These are phyloP conservation scores for Saturnispora halmiae DNA, from an alignment of 805 yeast species.

Conservation along the genomic window DNA sequence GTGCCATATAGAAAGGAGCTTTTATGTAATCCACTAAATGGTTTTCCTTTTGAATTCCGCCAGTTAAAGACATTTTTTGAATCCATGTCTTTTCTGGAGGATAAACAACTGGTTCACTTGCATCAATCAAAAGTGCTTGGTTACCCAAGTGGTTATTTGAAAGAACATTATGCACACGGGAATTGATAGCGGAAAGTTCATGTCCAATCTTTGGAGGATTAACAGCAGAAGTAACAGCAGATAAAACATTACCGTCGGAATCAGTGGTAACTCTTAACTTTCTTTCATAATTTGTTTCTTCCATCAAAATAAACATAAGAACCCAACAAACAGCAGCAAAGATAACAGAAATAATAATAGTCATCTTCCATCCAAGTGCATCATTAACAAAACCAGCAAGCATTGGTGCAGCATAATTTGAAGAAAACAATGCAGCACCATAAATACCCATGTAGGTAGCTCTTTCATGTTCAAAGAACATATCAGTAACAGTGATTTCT, in stretches of 20 bases:
- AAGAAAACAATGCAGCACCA: slow-evolving; percentile 43
- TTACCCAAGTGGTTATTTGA: slow-evolving; percentile 25
- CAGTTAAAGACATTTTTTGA: slow-evolving; percentile 36
- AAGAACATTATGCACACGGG: slow-evolving; percentile 14
- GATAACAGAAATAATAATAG: slow-evolving; percentile 40
- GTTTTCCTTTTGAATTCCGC: slow-evolving; percentile 28
- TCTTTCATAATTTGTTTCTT: slow-evolving; percentile 44
- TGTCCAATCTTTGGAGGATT: slow-evolving; percentile 1
- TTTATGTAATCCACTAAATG: slow-evolving; percentile 23
- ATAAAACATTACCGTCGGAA: slow-evolving; percentile 17
- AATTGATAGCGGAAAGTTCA: slow-evolving; percentile 9
- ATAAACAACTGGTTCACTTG: slow-evolving; percentile 16
- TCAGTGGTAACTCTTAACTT: slow-evolving; percentile 21
- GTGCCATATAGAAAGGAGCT: slow-evolving; percentile 35
- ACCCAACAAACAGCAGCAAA: slow-evolving; percentile 35
- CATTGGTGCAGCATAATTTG: slow-evolving; percentile 50
- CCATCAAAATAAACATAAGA: slow-evolving; percentile 38
- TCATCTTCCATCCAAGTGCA: slow-evolving; percentile 45
- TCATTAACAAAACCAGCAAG: slow-evolving; percentile 49
- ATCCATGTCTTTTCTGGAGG: slow-evolving; percentile 31
- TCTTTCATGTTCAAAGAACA: slow-evolving; percentile 44
- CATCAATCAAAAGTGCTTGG: slow-evolving; percentile 24
- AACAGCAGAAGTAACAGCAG: slow-evolving; percentile 20
- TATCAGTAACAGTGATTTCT: slow-evolving; percentile 40
- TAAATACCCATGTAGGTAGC: slow-evolving; percentile 42